Conservation (phyloP, 2,329 filamentous ascomycete species). For the Acrocalymma vagum region DNA sequence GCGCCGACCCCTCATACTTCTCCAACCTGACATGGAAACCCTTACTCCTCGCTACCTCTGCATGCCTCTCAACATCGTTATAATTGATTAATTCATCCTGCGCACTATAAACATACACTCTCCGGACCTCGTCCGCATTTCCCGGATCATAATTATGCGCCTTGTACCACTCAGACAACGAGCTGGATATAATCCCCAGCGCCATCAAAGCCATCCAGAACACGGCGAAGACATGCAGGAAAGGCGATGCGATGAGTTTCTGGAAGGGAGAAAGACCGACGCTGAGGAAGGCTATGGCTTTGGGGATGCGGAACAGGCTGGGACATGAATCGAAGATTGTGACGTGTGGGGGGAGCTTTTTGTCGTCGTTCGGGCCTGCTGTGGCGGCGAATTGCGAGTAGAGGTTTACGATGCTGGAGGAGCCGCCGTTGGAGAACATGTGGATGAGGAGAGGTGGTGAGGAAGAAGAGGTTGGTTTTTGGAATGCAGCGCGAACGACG, state of each 20-base stretch:
- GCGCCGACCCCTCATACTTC: slow-evolving; percentile 15
- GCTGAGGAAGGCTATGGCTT: slow-evolving; percentile 15
- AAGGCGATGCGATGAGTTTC: slow-evolving; percentile 11
- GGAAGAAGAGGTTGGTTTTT: slow-evolving; percentile 8
- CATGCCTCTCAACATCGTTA: slow-evolving; percentile 16
- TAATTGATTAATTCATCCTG: slow-evolving; percentile 15
- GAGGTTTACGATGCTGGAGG: slow-evolving; percentile 16
- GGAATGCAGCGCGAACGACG: slow-evolving; percentile 9
- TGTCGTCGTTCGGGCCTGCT: slow-evolving; percentile 12
- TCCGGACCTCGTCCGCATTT: slow-evolving; percentile 11
- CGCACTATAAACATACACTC: slow-evolving; percentile 15
- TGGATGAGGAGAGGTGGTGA: slow-evolving; percentile 16
- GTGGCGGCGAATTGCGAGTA: slow-evolving; percentile 17
- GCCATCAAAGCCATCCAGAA: slow-evolving; percentile 15
- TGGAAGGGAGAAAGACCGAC: slow-evolving; percentile 13
- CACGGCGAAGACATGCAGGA: slow-evolving; percentile 14
- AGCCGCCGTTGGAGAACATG: slow-evolving; percentile 13
- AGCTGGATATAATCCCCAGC: slow-evolving; percentile 12
- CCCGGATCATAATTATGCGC: slow-evolving; percentile 11
- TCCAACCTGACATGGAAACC: slow-evolving; percentile 14
- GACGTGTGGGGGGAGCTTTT: slow-evolving; percentile 13
- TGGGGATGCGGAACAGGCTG: slow-evolving; percentile 15
- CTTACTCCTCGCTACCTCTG: slow-evolving; percentile 10
- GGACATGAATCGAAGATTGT: slow-evolving; percentile 16
- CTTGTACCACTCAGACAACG: slow-evolving; percentile 13